Conservation (phyloP, 345 rosid genomes). For the Eucalyptus pauciflora region DNA sequence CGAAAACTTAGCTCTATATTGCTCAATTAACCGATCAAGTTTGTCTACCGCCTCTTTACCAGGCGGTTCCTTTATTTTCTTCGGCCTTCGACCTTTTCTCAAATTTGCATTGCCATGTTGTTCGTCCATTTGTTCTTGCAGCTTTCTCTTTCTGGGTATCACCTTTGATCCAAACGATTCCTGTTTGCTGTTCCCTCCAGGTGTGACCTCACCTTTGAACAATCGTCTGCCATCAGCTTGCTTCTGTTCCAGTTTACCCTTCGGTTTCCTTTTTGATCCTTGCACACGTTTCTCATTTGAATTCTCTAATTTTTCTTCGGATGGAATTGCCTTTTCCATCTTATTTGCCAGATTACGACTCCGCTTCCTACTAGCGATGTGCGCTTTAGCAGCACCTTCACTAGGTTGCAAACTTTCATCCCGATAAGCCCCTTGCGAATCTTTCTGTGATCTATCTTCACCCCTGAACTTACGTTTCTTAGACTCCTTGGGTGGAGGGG, state of each 20-base stretch:
- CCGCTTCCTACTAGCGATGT: background rate
- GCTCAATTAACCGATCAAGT: conserved; percentile 61
- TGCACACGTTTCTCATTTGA: background rate
- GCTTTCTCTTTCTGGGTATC: conserved; percentile 24
- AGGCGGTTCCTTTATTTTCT: conserved; percentile 31
- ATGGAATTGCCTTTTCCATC: background rate
- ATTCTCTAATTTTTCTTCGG: background rate
- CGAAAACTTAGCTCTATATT: conserved; percentile 56
- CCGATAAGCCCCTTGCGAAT: background rate
- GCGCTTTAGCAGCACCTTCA: background rate
- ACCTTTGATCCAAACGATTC: background rate
- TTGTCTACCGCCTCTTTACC: conserved; percentile 45
- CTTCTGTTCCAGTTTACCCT: background rate
- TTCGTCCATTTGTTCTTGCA: conserved; percentile 7
- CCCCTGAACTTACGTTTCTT: conserved; percentile 34
- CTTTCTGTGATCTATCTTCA: conserved; percentile 2
- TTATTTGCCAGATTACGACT: conserved; percentile 1
- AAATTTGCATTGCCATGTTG: conserved; percentile 5
- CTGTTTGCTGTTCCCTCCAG: background rate
- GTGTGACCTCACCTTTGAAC: background rate
- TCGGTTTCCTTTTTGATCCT: conserved; percentile 4
- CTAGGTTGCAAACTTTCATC: background rate
- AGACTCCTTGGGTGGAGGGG: conserved; percentile 6
- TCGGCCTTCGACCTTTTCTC: conserved; percentile 24
- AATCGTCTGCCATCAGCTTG: background rate